Percentiles rank a stretch among this genome's conserved stretches.
These are phyloP conservation scores for Neofusicoccum ribis DNA, from an alignment of 2,329 filamentous ascomycete species.

Conservation along the genomic window DNA sequence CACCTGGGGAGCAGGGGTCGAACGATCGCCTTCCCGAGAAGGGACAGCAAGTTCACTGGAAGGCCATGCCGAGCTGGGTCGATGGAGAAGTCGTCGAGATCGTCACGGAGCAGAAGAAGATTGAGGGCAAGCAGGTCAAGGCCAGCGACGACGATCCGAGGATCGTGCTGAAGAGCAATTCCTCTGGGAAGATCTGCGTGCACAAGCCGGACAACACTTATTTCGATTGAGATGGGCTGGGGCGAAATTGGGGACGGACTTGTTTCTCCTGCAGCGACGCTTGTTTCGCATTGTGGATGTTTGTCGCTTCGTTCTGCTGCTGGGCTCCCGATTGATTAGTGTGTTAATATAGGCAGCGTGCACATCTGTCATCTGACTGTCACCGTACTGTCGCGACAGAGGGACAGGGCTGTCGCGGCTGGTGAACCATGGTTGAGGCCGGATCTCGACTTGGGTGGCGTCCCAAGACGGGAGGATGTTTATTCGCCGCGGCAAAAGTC, in stretches of 20 bases:
- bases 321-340: not conserved
- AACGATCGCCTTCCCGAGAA: conserved; percentile 38
- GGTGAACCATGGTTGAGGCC: not conserved
- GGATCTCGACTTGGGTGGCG: not conserved
- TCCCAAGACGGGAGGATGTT: not conserved
- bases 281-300: not conserved
- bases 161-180: conserved; percentile 42
- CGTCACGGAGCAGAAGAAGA: conserved; percentile 40
- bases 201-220: conserved; percentile 47
- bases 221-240: conserved; percentile 35
- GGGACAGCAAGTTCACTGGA: conserved; percentile 46
- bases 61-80: conserved; percentile 40
- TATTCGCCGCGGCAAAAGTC: not conserved
- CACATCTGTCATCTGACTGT: not conserved
- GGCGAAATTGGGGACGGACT: not conserved
- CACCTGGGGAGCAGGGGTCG: conserved; percentile 33
- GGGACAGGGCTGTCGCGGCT: not conserved
- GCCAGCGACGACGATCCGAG: conserved; percentile 45
- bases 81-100: conserved; percentile 46
- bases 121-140: conserved; percentile 45
- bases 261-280: not conserved
- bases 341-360: not conserved
- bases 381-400: not conserved
- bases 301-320: not conserved
- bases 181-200: conserved; percentile 43